These are phyloP conservation scores for Salix brachista DNA, from an alignment of 345 rosid genomes.

Conservation along the genomic window DNA sequence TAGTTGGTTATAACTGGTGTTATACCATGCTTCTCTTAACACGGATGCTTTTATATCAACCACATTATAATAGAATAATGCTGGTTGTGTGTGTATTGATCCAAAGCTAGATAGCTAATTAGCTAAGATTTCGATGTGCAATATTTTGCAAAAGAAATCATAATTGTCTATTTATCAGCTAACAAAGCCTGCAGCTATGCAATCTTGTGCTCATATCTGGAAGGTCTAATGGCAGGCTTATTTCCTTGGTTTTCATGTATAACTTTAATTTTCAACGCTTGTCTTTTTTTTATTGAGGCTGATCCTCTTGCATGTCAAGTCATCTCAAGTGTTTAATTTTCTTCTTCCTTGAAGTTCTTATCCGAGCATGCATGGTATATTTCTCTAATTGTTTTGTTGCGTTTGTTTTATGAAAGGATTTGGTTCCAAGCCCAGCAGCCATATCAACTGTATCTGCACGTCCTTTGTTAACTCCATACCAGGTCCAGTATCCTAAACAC, in stretches of 20 bases:
- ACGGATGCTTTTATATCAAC: background rate
- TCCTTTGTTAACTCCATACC: slow-evolving; percentile 48
- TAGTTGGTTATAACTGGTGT: background rate
- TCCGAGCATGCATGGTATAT: background rate
- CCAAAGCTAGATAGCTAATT: background rate
- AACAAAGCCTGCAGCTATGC: background rate
- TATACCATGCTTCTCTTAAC: background rate
- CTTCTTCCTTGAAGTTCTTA: background rate
- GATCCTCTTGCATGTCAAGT: background rate
- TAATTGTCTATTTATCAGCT: background rate
- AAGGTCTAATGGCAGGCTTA: background rate
- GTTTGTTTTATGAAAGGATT: slow-evolving; percentile 45
- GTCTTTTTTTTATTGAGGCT: background rate
- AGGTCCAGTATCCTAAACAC: slow-evolving; percentile 42
- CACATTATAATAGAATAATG: background rate
- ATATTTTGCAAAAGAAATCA: background rate
- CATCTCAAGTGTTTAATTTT: background rate
- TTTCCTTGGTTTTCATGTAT: background rate
- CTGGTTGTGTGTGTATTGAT: background rate
- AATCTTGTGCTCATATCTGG: background rate
- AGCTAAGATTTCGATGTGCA: background rate
- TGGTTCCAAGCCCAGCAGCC: slow-evolving; percentile 47
- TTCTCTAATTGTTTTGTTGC: background rate
- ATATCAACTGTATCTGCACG: slow-evolving; percentile 43
- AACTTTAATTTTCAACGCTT: background rate